phyloP scores from a whole-genome alignment of 768 basidiomycete species.

The Boletus patriciae region DNA sequence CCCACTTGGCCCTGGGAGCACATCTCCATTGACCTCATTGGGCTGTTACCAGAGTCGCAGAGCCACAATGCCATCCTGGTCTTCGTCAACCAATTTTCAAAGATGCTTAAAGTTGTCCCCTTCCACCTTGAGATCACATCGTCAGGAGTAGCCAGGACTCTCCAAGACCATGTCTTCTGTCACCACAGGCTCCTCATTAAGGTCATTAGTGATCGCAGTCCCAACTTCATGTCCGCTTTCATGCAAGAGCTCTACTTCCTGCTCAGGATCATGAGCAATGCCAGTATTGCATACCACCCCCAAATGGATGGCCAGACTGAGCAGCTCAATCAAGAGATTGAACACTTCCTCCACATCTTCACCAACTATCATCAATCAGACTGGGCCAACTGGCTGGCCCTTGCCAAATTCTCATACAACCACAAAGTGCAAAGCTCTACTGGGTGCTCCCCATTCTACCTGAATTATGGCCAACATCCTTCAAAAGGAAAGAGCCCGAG shows the following conservation, averaged over 20 bases:
- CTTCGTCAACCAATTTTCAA: slow-evolving; percentile 12
- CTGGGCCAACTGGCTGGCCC: slow-evolving; percentile 35
- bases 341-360: slow-evolving; percentile 40
- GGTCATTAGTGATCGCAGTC: slow-evolving; percentile 25
- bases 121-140: slow-evolving; percentile 18
- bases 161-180: slow-evolving; percentile 24
- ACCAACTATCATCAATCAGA: slow-evolving; percentile 33
- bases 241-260: slow-evolving; percentile 28
- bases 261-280: slow-evolving; percentile 34
- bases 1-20: neutral
- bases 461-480: slow-evolving; percentile 18
- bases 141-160: slow-evolving; percentile 18
- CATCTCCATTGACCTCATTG: slow-evolving; percentile 13
- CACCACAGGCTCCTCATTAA: slow-evolving; percentile 29
- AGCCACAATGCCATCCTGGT: slow-evolving; percentile 14
- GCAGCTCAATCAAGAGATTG: slow-evolving; percentile 39
- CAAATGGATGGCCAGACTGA: slow-evolving; percentile 45
- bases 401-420: slow-evolving; percentile 38
- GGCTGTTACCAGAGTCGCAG: slow-evolving; percentile 3
- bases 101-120: slow-evolving; percentile 19
- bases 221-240: slow-evolving; percentile 12
- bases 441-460: slow-evolving; percentile 22
- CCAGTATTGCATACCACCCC: slow-evolving; percentile 46
- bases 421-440: slow-evolving; percentile 31
- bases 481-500: slow-evolving; percentile 4